Evolutionary conservation across 345 rosid species (phyloP), one percentile per base, ranked within the genome.

Genomic region (Geranium rotundifolium): DNA sequence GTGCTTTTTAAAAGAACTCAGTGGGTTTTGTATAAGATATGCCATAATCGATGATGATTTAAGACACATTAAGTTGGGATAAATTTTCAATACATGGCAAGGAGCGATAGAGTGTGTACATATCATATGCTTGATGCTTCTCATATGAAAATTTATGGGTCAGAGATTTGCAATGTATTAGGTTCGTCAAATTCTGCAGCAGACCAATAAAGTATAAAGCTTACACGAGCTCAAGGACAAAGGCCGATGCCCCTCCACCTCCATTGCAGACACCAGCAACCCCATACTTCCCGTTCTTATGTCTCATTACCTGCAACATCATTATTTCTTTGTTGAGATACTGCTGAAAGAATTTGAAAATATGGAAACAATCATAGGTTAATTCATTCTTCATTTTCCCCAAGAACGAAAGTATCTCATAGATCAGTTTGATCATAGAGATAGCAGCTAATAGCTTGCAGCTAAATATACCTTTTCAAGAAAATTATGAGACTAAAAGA

Each of bases 171-270:
- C 46, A 1, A 37, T 37, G 12, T 37, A 37, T 37, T 37, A 10
- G 12, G 12, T 10, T 37, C 3, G 46, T 37, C 0, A 37, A 37
- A 10, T 1, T 37, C 9, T 37, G 46, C 1, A 46, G 13, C 13
- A 46, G 16, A 46, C 13, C 15, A 17, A 54, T 27, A 19, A 17
- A 19, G 29, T 58, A 61, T 61, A 71, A 66, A 56, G 57, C 85
- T 84, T 86, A 90, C 83, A 90, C 76, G 80, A 81, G 79, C 83
- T 93, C 95, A 41, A 90, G 69, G 63, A 88, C 97, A 59, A 93
- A 75, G 5, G 97, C 87, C 17, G 97, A 93, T 71, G 96, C 99
- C 52, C 92, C 95, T 17, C 99, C 99, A 41, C 95, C 97, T n/a
- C 99, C 97, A 50, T 93, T 93, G 89, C 99, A 93, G 65, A 93